Conservation (phyloP, 2,329 filamentous ascomycete species). For the Stagonosporopsis tanaceti region DNA sequence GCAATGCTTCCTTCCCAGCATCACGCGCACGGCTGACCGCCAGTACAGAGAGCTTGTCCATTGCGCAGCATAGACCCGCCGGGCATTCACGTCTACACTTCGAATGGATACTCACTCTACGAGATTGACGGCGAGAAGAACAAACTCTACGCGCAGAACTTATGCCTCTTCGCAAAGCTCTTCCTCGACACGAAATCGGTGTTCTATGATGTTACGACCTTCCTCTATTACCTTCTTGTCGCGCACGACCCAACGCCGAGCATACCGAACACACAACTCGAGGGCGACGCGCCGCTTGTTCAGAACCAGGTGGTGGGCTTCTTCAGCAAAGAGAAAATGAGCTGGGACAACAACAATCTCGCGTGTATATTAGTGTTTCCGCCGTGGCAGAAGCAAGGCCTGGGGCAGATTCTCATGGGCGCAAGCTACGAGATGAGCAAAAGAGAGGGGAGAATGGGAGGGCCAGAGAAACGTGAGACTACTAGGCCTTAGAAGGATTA, state of each 20-base stretch:
- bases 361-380: constrained; percentile 97
- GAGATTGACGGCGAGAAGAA: constrained; percentile 91
- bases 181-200: constrained; percentile 99
- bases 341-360: constrained; percentile 97
- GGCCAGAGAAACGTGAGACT: constrained; percentile 79
- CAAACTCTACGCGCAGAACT: constrained; percentile 90
- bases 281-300: constrained; percentile 4
- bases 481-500: no score
- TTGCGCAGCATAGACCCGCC: constrained; percentile 60
- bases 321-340: constrained; percentile 98
- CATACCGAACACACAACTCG: constrained; percentile 45
- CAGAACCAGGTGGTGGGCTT: constrained; percentile 79
- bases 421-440: constrained; percentile 91
- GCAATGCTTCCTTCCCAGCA: not conserved
- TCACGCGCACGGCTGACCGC: constrained; percentile 7
- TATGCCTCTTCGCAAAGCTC: constrained; percentile 94
- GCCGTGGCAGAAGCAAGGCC: constrained; percentile 89
- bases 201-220: constrained; percentile 94
- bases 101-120: constrained; percentile 85
- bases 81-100: constrained; percentile 78
- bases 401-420: constrained; percentile 89
- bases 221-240: constrained; percentile 92
- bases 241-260: constrained; percentile 64
- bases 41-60: constrained; percentile 54
- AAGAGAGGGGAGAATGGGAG: constrained; percentile 82